phyloP scores from a whole-genome alignment of 1,139 yeast species.

The Kluyveromyces sp. region DNA sequence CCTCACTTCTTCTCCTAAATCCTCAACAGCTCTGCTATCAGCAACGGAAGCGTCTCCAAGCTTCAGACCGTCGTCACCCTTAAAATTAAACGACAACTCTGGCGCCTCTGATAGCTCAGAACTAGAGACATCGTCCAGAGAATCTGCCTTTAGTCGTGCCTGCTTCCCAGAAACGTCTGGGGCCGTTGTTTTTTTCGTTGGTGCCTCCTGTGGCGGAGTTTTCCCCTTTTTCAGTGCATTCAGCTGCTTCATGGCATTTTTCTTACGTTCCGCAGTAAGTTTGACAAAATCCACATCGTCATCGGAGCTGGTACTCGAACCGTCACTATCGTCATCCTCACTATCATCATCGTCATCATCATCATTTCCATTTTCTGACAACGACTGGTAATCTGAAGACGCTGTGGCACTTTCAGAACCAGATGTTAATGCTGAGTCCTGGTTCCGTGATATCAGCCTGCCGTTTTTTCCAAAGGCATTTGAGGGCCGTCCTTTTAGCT shows the following conservation, averaged over 20 bases:
- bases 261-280: conserved; percentile 60
- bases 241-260: conserved; percentile 45
- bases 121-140: conserved; percentile 14
- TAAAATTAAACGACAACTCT: conserved; percentile 52
- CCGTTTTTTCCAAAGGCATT: conserved; percentile 27
- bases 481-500: conserved; percentile 4
- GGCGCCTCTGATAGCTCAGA: conserved; percentile 37
- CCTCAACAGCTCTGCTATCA: conserved; percentile 41
- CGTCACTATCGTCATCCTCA: conserved; percentile 33
- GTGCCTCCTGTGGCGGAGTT: conserved; percentile 11
- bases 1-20: conserved; percentile 59
- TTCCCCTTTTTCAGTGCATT: conserved; percentile 39
- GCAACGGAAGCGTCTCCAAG: conserved; percentile 17
- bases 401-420: conserved; percentile 17
- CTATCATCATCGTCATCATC: conserved; percentile 37
- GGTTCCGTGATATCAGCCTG: conserved; percentile 22
- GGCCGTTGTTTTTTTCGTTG: background rate
- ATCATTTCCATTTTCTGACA: conserved; percentile 26
- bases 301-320: conserved; percentile 43
- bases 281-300: conserved; percentile 68
- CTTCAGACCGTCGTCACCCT: conserved; percentile 31
- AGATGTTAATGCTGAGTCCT: conserved; percentile 11
- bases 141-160: conserved; percentile 7
- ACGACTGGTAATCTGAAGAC: conserved; percentile 20
- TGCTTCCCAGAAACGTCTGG: conserved; percentile 1